Evolutionary conservation across 1,284 basidiomycete species (phyloP).

Genomic region (Hypsizygus ulmarius): DNA sequence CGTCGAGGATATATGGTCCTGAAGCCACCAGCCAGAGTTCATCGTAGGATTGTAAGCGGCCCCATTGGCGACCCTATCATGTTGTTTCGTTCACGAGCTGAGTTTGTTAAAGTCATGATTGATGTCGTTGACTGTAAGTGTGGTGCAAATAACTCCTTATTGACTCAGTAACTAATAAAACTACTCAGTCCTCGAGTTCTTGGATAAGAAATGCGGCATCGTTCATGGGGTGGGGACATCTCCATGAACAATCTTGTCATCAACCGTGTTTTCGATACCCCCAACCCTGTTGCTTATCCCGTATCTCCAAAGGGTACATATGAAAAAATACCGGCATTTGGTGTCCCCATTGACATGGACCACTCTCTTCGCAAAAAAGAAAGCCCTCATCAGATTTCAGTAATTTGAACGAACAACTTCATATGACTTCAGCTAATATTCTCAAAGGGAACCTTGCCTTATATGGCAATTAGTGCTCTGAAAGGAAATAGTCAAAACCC

Average conservation of each 20-base stretch:
- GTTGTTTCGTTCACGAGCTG: constrained; percentile 10
- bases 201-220: constrained; percentile 1
- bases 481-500: not conserved
- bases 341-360: not conserved
- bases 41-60: not conserved
- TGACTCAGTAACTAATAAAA: no score
- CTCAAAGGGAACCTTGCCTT: not conserved
- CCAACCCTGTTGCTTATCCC: constrained; percentile 3
- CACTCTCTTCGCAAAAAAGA: no score
- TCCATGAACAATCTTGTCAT: constrained; percentile 13
- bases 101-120: constrained; percentile 6
- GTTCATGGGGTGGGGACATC: constrained; percentile 14
- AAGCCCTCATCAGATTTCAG: no score
- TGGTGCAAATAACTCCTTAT: no score
- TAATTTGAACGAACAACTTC: no score
- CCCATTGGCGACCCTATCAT: constrained; percentile 15
- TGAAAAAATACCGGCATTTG: not conserved
- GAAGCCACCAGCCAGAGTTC: not conserved
- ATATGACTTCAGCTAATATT: no score
- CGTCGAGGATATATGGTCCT: not conserved
- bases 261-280: no score
- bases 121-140: constrained; percentile 14
- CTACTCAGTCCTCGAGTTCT: constrained; percentile 12
- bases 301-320: not conserved
- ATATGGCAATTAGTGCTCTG: not conserved